Base-by-base conservation (phyloP, 179 eudicot genomes). In the Drosera spatulata region DNA sequence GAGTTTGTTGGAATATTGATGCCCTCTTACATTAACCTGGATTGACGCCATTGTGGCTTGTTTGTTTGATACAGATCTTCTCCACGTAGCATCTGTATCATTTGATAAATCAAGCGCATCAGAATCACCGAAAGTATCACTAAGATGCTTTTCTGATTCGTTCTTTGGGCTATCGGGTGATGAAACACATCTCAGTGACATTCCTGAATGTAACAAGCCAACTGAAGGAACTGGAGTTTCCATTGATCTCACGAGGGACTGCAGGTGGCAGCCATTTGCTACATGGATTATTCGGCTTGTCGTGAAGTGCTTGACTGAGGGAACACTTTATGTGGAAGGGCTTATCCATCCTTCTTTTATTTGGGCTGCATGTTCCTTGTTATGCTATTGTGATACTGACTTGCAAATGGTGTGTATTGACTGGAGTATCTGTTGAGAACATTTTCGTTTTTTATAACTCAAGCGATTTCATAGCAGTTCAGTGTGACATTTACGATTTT, bases 291-390 rank as follows among this genome's bases (percentile, higher is more conserved):
- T 90, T 69, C 84, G 74, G 70, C 78, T 94, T 68, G 68, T 84
- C n/a, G 78, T 76, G 66, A 94, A 79, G 76, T 83, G 84, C 73
- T 65, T 90, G 59, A 83, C 91, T 53, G 97, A 90, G 73, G 97
- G 96, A 70, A 87, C 96, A 61, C 74, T 94, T 42, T 85, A 86
- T 73, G 88, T 90, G 70, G 88, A 94, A 80, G 97, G 88, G 61
- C 88, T 86, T 49, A 66, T 90, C 64, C 72, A 79, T 55, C 67
- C 75, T 52, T 71, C 88, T 66, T 83, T 76, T 67, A 72, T 90
- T 69, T 75, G 58, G 63, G 81, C 84, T 69, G 82, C 79, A 50
- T 90, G 95, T 74, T 73, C 79, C 63, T 66, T 94, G 69, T 44
- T 94, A 67, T 81, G 88, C 63, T 77, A 75, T 63, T 83, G 82